Base-by-base conservation (phyloP, 1,139 yeast species). In the Magnusiomyces suaveolens region DNA sequence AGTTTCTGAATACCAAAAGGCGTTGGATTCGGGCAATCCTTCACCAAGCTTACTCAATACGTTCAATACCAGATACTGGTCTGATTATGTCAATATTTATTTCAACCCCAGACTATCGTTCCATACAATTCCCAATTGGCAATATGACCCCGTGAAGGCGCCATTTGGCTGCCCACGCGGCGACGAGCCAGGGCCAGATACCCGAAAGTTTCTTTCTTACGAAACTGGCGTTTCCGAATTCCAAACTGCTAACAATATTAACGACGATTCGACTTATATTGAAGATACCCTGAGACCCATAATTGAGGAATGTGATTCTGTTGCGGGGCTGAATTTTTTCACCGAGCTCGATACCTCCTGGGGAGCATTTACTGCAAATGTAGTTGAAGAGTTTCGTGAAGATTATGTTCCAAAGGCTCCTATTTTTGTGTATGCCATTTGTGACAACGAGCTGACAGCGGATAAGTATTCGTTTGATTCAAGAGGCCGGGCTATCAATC, bases 311-410 rank as follows among this genome's bases (percentile, higher is more conserved):
- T 82, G 94, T 64, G 97, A 92, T 66, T 69, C 73, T 26, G 66
- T 89, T 33, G 80, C 78, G 54, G 97, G 97, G 0, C 59, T 90
- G 14, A 85, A 84, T 60, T 55, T 87, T 0, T 65, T 83, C 1
- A 77, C 85, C 0, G 95, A 88, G 52, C 61, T 83, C 3, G 92
- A 86, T 64, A 75, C 81, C 43, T 85, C 84, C 0, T 92, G 97
- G 97, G 84, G 90, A 47, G 96, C 96, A 0, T 83, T 86, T 61
- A 70, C 87, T 1, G 67, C 73, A 41, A 75, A 75, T 48, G 62
- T 83, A 60, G 59, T 89, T 36, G 65, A 72, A 16, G 77, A 75
- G 23, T 57, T 89, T 32, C 74, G 80, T 53, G 96, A 90, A 66
- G 95, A 88, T 59, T 82, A 81, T 61, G 73, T 80, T 56, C 82